Evolutionary conservation across 148 eudicot genomes (phyloP), one percentile per base, ranked within the genome.

Genomic region (Amaranthus hypochondriacus): DNA sequence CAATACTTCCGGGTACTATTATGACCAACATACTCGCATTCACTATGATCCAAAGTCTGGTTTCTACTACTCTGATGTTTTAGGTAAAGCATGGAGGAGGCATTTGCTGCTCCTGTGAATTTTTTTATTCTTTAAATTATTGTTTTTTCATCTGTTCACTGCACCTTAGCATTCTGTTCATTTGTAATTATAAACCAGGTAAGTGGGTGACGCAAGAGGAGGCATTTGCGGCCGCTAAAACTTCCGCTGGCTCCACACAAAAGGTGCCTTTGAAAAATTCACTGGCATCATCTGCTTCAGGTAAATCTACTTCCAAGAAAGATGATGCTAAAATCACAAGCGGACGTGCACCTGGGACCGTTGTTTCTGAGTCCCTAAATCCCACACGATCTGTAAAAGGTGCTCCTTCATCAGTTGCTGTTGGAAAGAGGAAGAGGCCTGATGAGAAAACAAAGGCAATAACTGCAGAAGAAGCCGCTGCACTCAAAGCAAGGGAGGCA

Each of bases 121-220:
- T 47, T 13, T 74, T 64, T 5, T 67, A 55, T 49, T 28, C 44
- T 6, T 43, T 7, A 48, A 46, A 3, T 42, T 46, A 5, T 2
- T 66, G 39, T 28, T 21, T 3, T 15, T 11, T 53, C 11, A 11
- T 46, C 48, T 15, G 9, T 50, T 48, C 59, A 39, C 48, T 58
- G 12, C 67, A 56, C 51, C 10, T 50, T 73, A 14, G 54, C 28
- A 9, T 59, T 11, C 7, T 46, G n/a, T 50, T 70, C 7, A 15
- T 57, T 74, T 71, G 21, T 44, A 18, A 65, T 46, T 39, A 55
- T 69, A 64, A 11, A 69, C 82, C 87, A 95, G 98, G 98, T 73
- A 90, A 84, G 73, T 92, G 97, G 98, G 98, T 95, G 75, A 86
- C 98, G 15, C 89, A 81, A 78, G 90, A 90, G 75, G 97, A 91